Evolutionary conservation across 2,329 filamentous ascomycete genomes (phyloP), one percentile per base, ranked within the genome.

Genomic region (Beauveria sp.): DNA sequence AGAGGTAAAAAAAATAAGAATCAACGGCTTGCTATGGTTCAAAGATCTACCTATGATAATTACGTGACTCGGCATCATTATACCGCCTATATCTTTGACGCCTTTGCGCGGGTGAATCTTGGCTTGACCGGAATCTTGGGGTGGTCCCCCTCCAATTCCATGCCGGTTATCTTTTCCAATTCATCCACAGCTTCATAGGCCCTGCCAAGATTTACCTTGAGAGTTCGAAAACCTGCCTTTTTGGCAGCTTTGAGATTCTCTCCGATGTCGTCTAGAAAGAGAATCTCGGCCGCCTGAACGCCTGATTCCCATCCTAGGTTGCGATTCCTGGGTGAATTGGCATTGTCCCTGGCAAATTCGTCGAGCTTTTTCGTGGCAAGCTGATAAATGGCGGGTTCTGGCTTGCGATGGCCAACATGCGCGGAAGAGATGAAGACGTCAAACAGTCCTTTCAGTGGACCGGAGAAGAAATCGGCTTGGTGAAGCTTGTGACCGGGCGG

Each of bases 251-350:
- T 94, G 62, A 97, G 73, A 71, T 99, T 99, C 74, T 92, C 87
- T 2, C 94, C 94, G 71, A 99, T 96, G 68, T 97, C 92, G 71
- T 97, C 94, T 55, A 97, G 75, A 71, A 99, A 99, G 5, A 96
- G 75, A 50, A 97, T 79, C 60, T 97, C 91, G 0, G 77, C 76
- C 0, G 88, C 76, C 61, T 76, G 72, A 9, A 96, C 77, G 0
- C 80, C 77, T 5, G 57, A 73, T 18, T 72, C 73, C 77, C 81
- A 82, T 4, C 79, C 80, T 41, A 74, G 65, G 9, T 64, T 66
- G 64, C 65, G 66, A 0, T 76, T 78, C 64, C 76, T 71, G 2
- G 68, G 60, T 18, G 75, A 74, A 3, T 66, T 60, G 2, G 76
- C 76, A 53, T 84, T 84, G 26, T 77, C 73, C 69, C 76, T 79